These are phyloP conservation scores for Fonsecaea pugnacius DNA, from an alignment of 2,329 filamentous ascomycete genomes.

Conservation along the genomic window DNA sequence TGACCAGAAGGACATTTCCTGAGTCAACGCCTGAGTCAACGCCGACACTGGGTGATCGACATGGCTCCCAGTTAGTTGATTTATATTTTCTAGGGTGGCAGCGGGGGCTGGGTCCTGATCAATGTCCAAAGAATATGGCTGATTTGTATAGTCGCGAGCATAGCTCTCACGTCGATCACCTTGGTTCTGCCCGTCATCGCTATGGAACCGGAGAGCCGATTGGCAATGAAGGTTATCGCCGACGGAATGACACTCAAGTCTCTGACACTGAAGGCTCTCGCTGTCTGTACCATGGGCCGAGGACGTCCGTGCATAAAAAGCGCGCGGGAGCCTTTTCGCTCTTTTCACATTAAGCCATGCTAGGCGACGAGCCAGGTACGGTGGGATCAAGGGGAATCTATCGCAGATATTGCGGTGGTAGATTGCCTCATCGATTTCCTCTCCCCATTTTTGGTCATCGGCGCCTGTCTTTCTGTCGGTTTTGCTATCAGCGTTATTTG, in stretches of 20 bases:
- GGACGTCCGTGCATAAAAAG: not conserved
- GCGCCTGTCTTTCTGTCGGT: not conserved
- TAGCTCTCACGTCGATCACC: not conserved
- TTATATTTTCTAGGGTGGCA: not conserved
- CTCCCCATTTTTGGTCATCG: not conserved
- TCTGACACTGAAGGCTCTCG: not conserved
- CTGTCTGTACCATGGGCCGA: not conserved
- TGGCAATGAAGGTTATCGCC: not conserved
- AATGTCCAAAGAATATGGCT: not conserved
- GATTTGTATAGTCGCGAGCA: not conserved
- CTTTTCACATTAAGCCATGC: constrained; percentile 5
- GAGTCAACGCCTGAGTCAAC: not conserved
- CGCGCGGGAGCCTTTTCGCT: constrained; percentile 34
- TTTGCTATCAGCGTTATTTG: not conserved
- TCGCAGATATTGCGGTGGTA: constrained; percentile 31
- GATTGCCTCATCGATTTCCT: constrained; percentile 12
- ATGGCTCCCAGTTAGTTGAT: not conserved
- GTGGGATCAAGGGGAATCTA: constrained; percentile 23
- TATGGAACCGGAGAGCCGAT: not conserved
- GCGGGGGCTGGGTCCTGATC: not conserved
- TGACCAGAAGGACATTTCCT: not conserved
- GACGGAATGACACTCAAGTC: not conserved
- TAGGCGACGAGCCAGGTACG: constrained; percentile 25
- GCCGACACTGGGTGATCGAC: not conserved
- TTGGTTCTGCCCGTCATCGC: not conserved